Conservation (phyloP, 768 basidiomycete genomes). For the Lentinus tigrinus region DNA sequence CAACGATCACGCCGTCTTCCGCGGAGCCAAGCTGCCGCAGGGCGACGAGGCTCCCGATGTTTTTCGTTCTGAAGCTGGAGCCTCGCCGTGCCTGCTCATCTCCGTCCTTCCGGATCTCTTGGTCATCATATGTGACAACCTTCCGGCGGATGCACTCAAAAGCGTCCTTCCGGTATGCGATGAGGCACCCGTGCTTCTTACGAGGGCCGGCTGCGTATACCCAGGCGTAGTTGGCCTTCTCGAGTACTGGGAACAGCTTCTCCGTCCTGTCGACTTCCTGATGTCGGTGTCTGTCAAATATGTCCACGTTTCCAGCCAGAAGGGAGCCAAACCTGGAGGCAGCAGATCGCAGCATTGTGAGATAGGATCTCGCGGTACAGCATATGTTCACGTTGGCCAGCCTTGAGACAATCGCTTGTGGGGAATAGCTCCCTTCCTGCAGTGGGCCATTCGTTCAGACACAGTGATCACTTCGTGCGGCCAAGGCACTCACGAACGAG, state of each 20-base stretch:
- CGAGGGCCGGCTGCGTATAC: conserved; percentile 66
- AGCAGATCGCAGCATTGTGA: conserved; percentile 77
- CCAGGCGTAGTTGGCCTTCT: conserved; percentile 60
- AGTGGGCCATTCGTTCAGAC: background rate
- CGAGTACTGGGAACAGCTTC: conserved; percentile 65
- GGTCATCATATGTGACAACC: conserved; percentile 68
- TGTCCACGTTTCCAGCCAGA: background rate
- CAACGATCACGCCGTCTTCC: conserved; percentile 64
- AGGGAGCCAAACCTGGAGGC: conserved; percentile 65
- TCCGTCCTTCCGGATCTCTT: conserved; percentile 45
- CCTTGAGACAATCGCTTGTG: conserved; percentile 81
- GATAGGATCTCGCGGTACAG: conserved; percentile 71
- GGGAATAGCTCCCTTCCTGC: conserved; percentile 81
- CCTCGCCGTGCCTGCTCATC: conserved; percentile 43
- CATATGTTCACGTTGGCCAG: conserved; percentile 70
- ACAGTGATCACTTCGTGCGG: background rate
- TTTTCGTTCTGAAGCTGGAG: conserved; percentile 68
- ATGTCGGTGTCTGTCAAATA: background rate
- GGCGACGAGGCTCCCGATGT: conserved; percentile 76
- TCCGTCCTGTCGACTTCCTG: conserved; percentile 89
- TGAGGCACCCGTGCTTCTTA: conserved; percentile 86
- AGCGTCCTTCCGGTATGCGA: conserved; percentile 60
- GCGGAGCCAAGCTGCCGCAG: conserved; percentile 45
- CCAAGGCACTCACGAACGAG: conserved; percentile 63
- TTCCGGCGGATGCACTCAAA: conserved; percentile 48